Percentiles rank a stretch among this genome's conserved stretches.
Evolutionary conservation across 805 yeast genomes (phyloP).

Genomic region (Cyberlindnera bimundalis): DNA sequence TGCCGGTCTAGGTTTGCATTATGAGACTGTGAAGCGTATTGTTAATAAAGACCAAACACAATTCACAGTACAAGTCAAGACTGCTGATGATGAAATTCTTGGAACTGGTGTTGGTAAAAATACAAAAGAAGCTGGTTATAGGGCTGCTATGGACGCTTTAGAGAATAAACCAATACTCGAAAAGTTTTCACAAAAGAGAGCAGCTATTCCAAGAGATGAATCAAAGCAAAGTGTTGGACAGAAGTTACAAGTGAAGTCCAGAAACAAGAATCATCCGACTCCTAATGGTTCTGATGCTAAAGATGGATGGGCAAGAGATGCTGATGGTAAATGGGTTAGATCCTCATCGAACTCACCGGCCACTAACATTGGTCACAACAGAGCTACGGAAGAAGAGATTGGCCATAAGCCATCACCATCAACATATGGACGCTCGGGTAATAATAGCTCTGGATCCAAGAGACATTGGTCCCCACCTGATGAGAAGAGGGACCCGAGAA

Average conservation of each 20-base stretch:
- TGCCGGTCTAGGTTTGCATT: constrained; percentile 57
- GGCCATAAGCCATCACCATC: no score
- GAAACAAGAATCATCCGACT: background rate
- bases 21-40: constrained; percentile 42
- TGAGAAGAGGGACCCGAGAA: no score
- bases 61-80: constrained; percentile 61
- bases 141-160: constrained; percentile 84
- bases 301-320: constrained; percentile 5
- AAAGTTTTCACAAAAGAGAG: constrained; percentile 56
- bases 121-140: constrained; percentile 70
- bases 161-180: constrained; percentile 55
- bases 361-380: no score
- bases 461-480: no score
- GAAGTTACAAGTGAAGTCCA: background rate
- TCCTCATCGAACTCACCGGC: background rate
- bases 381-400: no score
- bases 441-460: no score
- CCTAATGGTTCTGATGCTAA: background rate
- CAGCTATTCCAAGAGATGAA: constrained; percentile 43
- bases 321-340: constrained; percentile 5
- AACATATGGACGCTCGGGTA: no score
- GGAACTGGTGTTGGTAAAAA: constrained; percentile 73
- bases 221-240: constrained; percentile 8
- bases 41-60: constrained; percentile 35
- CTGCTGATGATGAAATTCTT: constrained; percentile 57